Base-by-base conservation (phyloP, 73 alveolate species). In the Tetrahymena thermophila region DNA sequence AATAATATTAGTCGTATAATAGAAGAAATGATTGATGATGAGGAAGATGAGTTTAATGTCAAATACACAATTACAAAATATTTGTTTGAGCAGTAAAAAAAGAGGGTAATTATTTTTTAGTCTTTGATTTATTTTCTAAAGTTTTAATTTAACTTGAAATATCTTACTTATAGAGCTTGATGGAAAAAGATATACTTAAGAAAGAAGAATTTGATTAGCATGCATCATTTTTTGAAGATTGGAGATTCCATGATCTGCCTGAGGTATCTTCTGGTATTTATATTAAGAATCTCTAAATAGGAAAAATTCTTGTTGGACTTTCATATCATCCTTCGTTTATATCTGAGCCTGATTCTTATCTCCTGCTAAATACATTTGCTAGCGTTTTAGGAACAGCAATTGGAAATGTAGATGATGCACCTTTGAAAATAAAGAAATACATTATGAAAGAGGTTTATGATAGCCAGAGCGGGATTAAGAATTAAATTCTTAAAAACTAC, bases 401-500 rank as follows among this genome's bases (percentile, higher is more conserved):
- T 25, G 89, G 89, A n/a, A 71, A 71, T 25, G 37, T 71, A 28
- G 89, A 71, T n/a, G 89, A 71, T 71, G 89, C 89, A 0, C 89
- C 89, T 71, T 28, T 71, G 37, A 71, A 31, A 71, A 71, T 71
- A 13, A 28, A 71, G 8, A 71, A 71, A 31, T 71, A 71, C 4
- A 85, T 42, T 19, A 93, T 97, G 93, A 71, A 95, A 37, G 97
- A 98, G 58, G 97, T 98, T 16, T 97, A 94, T 96, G 99, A 98
- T 37, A 96, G 98, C 7, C 93, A 94, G 56, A 43, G 85, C 5
- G 99, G 97, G 50, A 95, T 97, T 23, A 43, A 35, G 34, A 38
- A 94, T 35, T 85, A 94, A 56, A 94, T 98, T 31, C 40, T 85
- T 15, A 96, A 95, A 94, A 98, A 98, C 71, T 98, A 98, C 93